These are phyloP conservation scores for Brassica hybrid DNA, from an alignment of 441 rosid genomes.

Conservation along the genomic window DNA sequence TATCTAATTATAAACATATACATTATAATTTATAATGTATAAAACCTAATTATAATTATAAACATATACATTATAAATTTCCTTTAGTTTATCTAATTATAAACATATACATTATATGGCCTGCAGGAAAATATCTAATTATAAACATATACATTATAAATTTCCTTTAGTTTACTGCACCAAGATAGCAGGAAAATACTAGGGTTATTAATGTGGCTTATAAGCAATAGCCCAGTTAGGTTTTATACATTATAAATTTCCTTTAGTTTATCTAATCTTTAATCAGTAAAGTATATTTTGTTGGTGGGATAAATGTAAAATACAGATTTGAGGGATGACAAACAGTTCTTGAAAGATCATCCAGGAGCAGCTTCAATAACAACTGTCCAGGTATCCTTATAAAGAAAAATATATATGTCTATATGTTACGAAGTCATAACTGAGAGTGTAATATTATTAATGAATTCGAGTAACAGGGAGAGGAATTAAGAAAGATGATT, in stretches of 20 bases:
- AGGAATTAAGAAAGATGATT: constrained; percentile 78
- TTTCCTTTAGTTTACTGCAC: no score
- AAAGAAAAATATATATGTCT: not conserved
- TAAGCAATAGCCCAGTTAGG: not conserved
- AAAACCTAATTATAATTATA: no score
- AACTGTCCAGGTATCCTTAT: constrained; percentile 58
- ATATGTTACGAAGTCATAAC: not conserved
- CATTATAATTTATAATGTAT: no score
- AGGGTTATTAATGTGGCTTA: not conserved
- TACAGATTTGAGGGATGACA: constrained; percentile 84
- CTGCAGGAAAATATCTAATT: no score
- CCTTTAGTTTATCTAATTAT: no score
- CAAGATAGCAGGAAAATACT: no score
- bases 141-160: no score
- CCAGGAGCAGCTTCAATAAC: constrained; percentile 70
- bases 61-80: no score
- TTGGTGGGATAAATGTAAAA: not conserved
- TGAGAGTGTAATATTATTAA: constrained; percentile 2
- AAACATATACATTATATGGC: no score
- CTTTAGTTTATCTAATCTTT: no score
- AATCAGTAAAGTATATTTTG: not conserved
- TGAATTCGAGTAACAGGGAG: constrained; percentile 60
- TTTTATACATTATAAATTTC: no score
- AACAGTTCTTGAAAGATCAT: constrained; percentile 68
- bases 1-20: no score